Base-by-base conservation (phyloP, 305 asterid species). In the Euphrasia arctica region DNA sequence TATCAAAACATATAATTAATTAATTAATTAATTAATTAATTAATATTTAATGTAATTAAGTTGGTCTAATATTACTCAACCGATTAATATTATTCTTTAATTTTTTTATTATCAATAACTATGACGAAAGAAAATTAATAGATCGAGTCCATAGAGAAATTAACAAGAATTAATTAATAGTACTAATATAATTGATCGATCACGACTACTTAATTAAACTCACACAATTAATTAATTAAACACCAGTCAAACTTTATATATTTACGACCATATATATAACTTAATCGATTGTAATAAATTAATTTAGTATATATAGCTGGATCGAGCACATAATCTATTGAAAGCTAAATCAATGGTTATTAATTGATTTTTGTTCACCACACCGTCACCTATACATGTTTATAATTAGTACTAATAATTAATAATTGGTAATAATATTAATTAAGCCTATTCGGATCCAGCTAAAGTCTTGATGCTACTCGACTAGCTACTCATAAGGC, bases 391-490 rank as follows among this genome's bases (percentile, higher is more conserved):
- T 18, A 18, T 18, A 18, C 22, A 18, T 18, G 22, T 18, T 18
- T 18, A 18, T 18, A 18, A 18, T 18, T 18, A 18, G 22, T 18
- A 18, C 22, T 18, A 18, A 18, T 18, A 18, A 18, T 18, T 18
- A 18, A 18, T 18, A 18, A 18, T 18, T 18, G 22, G 22, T 18
- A 18, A 18, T 18, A 0, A 18, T 18, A 18, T 18, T 60, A 39
- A 34, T 13, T 31, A 32, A 63, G 62, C 69, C 56, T 66, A 70
- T 65, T 74, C 82, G 74, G 31, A 50, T 70, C 77, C 82, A 77
- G 79, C 79, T 74, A 60, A 71, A 64, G 15, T 70, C 71, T 25
- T 60, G 28, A 14, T 43, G 25, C 60, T 15, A 31, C 10, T 36
- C 22, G 22, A 0, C 22, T 18, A 18, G 36, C 69, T 54, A 63